A percentile compares a stretch with the other conserved stretches of the same genome.
phyloP scores from a whole-genome alignment of 345 rosid genomes.

The Populus euphratica region DNA sequence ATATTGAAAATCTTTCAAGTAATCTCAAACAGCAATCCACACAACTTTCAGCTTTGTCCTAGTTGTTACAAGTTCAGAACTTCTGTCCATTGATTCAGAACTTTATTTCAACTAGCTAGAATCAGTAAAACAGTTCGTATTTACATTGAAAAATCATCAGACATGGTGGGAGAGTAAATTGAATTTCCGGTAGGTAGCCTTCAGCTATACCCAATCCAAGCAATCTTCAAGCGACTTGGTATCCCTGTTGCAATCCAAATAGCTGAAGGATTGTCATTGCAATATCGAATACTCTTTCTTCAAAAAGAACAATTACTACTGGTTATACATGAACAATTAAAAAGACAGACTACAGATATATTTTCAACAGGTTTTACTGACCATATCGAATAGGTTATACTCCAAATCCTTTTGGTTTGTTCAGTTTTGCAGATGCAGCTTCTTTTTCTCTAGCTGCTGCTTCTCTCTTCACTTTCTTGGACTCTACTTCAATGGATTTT shows the following conservation, averaged over 20 bases:
- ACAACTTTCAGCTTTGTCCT: constrained; percentile 5
- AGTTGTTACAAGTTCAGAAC: constrained; percentile 10
- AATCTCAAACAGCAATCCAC: constrained; percentile 5
- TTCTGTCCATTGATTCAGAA: constrained; percentile 4
- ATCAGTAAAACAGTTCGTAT: constrained; percentile 24
- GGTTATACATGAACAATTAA: neutral
- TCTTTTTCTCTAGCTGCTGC: constrained; percentile 67
- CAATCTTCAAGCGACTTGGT: constrained; percentile 26
- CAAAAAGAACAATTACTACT: too few species aligned
- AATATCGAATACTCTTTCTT: neutral
- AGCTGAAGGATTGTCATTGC: neutral
- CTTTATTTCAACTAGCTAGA: constrained; percentile 15
- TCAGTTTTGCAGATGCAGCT: constrained; percentile 34
- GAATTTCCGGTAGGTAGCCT: constrained; percentile 21
- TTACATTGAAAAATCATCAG: constrained; percentile 37
- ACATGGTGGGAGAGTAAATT: constrained; percentile 23
- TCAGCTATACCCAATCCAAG: constrained; percentile 9
- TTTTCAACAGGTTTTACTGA: neutral
- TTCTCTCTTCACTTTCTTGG: constrained; percentile 75
- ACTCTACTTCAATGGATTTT: constrained; percentile 71
- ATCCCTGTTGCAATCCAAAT: constrained; percentile 23
- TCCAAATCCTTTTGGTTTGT: constrained; percentile 29
- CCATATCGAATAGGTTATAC: constrained; percentile 32
- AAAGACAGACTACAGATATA: neutral
- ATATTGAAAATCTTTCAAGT: neutral